These are phyloP conservation scores for Candida morakotiae DNA, from an alignment of 805 yeast genomes.

Conservation along the genomic window DNA sequence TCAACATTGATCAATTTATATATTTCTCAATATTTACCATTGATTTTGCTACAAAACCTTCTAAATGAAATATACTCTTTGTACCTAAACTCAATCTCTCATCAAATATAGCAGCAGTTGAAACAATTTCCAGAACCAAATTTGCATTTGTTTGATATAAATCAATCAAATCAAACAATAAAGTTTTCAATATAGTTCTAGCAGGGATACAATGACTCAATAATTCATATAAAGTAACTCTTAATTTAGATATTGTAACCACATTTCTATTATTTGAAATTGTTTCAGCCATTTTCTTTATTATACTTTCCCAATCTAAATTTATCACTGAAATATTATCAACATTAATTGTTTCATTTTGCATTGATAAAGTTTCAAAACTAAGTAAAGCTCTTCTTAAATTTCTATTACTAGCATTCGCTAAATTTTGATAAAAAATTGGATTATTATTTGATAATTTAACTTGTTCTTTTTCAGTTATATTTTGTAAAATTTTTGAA, in stretches of 20 bases:
- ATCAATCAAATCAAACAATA: constrained; percentile 42
- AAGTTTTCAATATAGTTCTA: constrained; percentile 63
- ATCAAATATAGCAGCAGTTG: constrained; percentile 66
- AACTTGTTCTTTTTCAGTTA: constrained; percentile 56
- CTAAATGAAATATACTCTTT: constrained; percentile 90
- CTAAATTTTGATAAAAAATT: constrained; percentile 47
- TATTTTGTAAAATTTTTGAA: constrained; percentile 46
- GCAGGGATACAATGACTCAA: constrained; percentile 94
- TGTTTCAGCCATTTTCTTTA: constrained; percentile 57
- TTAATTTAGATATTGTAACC: constrained; percentile 51
- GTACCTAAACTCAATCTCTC: constrained; percentile 83
- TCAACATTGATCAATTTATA: constrained; percentile 16
- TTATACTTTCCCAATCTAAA: constrained; percentile 90
- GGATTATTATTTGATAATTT: constrained; percentile 34
- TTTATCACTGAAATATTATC: constrained; percentile 45
- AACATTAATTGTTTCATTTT: constrained; percentile 47
- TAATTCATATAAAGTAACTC: constrained; percentile 75
- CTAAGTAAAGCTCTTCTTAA: constrained; percentile 73
- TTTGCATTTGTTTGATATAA: constrained; percentile 7
- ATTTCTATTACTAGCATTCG: constrained; percentile 59
- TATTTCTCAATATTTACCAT: constrained; percentile 68
- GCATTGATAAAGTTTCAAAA: constrained; percentile 78
- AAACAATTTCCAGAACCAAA: constrained; percentile 46
- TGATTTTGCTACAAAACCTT: constrained; percentile 85
- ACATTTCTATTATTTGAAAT: constrained; percentile 65